Conservation (phyloP, 768 basidiomycete species). For the Cyathus striatus region DNA sequence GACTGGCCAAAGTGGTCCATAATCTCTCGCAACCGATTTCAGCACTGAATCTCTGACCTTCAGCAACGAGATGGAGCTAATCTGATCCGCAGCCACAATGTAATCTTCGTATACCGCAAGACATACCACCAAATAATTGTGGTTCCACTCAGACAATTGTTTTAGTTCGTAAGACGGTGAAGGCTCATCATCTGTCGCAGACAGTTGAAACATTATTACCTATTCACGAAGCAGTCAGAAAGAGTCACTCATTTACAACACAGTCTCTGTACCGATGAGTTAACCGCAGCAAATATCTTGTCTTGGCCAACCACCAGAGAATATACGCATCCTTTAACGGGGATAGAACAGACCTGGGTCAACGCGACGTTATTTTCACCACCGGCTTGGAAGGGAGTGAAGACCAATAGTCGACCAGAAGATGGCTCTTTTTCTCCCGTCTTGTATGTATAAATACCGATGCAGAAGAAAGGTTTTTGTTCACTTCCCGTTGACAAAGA, state of each 20-base stretch:
- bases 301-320: constrained; percentile 46
- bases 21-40: constrained; percentile 63
- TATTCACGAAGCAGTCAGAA: neutral
- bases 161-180: constrained; percentile 30
- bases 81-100: constrained; percentile 73
- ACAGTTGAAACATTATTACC: constrained; percentile 34
- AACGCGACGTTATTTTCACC: constrained; percentile 23
- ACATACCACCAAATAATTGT: constrained; percentile 75
- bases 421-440: constrained; percentile 44
- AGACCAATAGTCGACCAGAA: constrained; percentile 58
- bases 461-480: constrained; percentile 38
- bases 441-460: constrained; percentile 40
- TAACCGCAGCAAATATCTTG: constrained; percentile 64
- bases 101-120: constrained; percentile 50
- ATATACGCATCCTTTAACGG: constrained; percentile 67
- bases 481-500: constrained; percentile 21
- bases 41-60: constrained; percentile 40
- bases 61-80: constrained; percentile 74
- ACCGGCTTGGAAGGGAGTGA: constrained; percentile 29
- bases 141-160: constrained; percentile 61
- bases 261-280: constrained; percentile 70
- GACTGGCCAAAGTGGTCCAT: constrained; percentile 70
- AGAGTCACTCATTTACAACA: too few species aligned
- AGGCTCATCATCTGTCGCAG: constrained; percentile 28
- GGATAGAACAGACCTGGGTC: constrained; percentile 33